These are phyloP conservation scores for Fusarium duplospermum DNA, from an alignment of 2,329 filamentous ascomycete genomes.

Conservation along the genomic window DNA sequence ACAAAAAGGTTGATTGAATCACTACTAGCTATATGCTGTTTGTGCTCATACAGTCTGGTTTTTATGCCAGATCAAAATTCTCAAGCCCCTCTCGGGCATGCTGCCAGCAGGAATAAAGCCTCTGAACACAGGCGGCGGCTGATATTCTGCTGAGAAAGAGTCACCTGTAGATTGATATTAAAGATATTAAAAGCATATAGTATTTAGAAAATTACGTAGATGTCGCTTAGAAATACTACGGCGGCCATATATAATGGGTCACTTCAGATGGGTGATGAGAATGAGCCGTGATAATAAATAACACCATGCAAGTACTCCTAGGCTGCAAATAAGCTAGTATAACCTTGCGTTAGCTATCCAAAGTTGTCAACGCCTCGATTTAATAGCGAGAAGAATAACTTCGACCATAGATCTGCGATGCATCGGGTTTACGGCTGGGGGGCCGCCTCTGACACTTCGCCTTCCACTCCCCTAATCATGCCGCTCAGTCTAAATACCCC, in stretches of 20 bases:
- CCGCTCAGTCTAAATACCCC: slow-evolving; percentile 11
- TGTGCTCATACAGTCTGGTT: neutral
- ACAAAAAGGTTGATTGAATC: too few relatives aligned
- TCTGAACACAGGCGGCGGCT: neutral
- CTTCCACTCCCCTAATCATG: neutral
- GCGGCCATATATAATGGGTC: neutral
- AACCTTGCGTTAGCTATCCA: neutral
- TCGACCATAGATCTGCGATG: neutral
- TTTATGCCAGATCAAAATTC: neutral
- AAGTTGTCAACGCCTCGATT: neutral
- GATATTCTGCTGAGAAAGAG: neutral
- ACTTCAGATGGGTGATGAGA: neutral
- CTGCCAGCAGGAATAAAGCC: neutral
- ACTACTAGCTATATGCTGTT: neutral
- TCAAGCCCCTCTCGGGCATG: neutral
- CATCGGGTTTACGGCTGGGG: neutral
- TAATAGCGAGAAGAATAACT: neutral
- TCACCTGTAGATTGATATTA: too few relatives aligned
- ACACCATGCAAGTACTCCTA: neutral
- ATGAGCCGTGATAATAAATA: neutral
- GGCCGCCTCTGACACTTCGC: neutral
- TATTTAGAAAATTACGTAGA: neutral
- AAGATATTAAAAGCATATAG: too few relatives aligned
- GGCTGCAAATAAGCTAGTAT: neutral
- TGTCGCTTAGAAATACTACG: neutral